Base-by-base conservation (phyloP, 148 eudicot species). In the Arbutus unedo region DNA sequence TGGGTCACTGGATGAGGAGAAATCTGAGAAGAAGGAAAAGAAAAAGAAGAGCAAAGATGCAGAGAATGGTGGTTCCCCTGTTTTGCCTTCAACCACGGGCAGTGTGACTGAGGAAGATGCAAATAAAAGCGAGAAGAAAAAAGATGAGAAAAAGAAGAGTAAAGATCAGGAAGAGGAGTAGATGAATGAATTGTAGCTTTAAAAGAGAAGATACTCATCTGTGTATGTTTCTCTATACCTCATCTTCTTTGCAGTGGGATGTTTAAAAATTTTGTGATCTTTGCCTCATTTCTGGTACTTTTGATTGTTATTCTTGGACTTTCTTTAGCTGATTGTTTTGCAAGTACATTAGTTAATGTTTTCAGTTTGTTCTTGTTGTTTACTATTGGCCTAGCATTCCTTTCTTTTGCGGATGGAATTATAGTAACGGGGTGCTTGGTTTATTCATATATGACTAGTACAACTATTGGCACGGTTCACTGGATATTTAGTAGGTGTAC, bases 101-200 rank as follows among this genome's bases (percentile, higher is more conserved):
- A 84, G 70, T 4, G 62, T 0, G 38, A 31, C 1, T 72, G 91
- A 67, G 9, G 89, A 83, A 56, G 89, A 87, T 18, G 85, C 80
- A 75, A 82, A 21, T 80, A 78, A 78, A 75, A 91, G 93, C 54
- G 89, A 89, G 88, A 89, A 91, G 89, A 88, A 91, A 77, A 31
- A 31, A 31, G 74, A 88, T 43, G 79, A 25, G 78, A 50, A 75
- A 43, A 70, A 74, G n/a, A 74, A 45, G 51, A 74, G 47, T 9
- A 45, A 81, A 6, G 15, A 70, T 48, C 6, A 19, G 4, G 74
- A 70, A 41, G 45, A 70, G 38, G 49, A 43, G 15, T 70, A 70
- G 48, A 43, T 70, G 74, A 31, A 43, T 18, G 15, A 59, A 14
- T 16, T 43, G 64, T 31, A 31, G 68, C 68, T 41, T 38, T 76